Evolutionary conservation across 2,329 filamentous ascomycete species (phyloP).

Genomic region (Teratosphaeria zuluensis): DNA sequence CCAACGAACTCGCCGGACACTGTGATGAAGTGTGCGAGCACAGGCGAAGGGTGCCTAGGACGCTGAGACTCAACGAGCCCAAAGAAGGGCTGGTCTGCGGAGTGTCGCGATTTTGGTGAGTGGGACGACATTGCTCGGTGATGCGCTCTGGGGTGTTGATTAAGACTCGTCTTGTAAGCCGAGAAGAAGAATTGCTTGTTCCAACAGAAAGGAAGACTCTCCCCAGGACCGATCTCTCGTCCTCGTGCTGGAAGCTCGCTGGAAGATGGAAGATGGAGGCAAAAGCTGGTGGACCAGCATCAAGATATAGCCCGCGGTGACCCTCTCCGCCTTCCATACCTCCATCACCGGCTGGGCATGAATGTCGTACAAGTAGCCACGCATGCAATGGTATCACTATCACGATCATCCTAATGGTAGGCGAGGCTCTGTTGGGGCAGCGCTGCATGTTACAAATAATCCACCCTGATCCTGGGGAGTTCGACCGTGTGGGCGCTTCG

Average conservation of each 20-base stretch:
- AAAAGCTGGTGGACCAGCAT: background rate
- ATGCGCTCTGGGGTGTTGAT: background rate
- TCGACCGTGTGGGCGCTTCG: background rate
- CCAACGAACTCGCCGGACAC: constrained; percentile 18
- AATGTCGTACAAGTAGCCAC: background rate
- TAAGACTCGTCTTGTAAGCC: background rate
- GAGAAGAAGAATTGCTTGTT: background rate
- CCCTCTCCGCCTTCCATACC: background rate
- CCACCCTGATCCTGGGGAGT: background rate
- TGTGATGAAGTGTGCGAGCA: constrained; percentile 13
- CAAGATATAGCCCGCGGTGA: background rate
- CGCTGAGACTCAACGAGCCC: constrained; percentile 4
- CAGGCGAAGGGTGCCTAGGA: background rate
- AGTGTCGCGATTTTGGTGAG: background rate
- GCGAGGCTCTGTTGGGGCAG: background rate
- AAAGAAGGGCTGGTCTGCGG: constrained; percentile 6
- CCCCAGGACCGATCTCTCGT: background rate
- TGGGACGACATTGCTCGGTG: background rate
- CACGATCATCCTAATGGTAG: background rate
- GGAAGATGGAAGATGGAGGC: background rate
- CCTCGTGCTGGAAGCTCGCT: background rate
- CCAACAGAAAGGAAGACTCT: no score
- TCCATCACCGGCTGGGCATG: background rate
- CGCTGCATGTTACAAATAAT: background rate
- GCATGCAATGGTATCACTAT: background rate